Percentiles rank a stretch among this genome's conserved stretches.
These are phyloP conservation scores for Backusella mclennaniae DNA, from an alignment of 192 early-diverging fungal genomes.

Conservation along the genomic window DNA sequence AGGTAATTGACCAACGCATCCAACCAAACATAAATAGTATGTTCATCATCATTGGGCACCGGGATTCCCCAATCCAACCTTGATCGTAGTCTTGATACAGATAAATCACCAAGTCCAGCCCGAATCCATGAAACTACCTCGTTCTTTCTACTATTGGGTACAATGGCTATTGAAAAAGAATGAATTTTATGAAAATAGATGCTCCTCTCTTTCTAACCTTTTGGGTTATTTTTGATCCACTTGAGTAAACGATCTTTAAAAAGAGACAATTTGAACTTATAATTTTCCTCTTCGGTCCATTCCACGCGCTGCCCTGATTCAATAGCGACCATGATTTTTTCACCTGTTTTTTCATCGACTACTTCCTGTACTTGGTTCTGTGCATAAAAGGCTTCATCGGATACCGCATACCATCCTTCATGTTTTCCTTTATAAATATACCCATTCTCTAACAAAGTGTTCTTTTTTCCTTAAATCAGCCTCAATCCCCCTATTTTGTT, in stretches of 20 bases:
- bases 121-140: constrained; percentile 67
- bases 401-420: constrained; percentile 93
- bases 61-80: constrained; percentile 89
- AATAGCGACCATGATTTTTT: constrained; percentile 56
- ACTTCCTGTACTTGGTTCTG: constrained; percentile 69
- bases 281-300: constrained; percentile 92
- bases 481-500: neutral
- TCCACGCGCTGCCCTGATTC: constrained; percentile 86
- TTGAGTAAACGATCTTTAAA: constrained; percentile 58
- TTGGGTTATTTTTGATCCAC: constrained; percentile 71
- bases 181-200: too few relatives aligned
- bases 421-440: constrained; percentile 91
- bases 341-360: constrained; percentile 48
- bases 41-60: constrained; percentile 82
- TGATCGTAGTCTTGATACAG: constrained; percentile 77
- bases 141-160: constrained; percentile 60
- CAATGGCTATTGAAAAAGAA: constrained; percentile 46
- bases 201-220: constrained; percentile 17
- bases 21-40: constrained; percentile 97
- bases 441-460: constrained; percentile 59
- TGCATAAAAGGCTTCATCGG: constrained; percentile 92
- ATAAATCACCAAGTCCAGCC: constrained; percentile 69
- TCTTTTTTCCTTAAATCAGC: constrained; percentile 27
- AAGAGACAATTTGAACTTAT: constrained; percentile 80
- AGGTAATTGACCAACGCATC: constrained; percentile 94